These are phyloP conservation scores for Dovyalis caffra DNA, from an alignment of 345 rosid species.

Conservation along the genomic window DNA sequence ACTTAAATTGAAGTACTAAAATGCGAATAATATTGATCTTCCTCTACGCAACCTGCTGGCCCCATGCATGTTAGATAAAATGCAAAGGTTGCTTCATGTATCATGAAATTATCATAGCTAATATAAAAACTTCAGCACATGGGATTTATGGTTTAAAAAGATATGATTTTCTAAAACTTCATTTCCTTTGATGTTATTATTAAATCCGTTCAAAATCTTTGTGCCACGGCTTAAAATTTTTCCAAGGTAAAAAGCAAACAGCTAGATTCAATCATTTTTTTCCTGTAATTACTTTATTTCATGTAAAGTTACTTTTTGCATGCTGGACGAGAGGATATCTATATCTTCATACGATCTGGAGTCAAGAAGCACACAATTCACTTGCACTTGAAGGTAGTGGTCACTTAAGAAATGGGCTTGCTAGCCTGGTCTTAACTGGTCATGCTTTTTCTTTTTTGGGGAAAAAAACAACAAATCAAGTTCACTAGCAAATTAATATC, in stretches of 20 bases:
- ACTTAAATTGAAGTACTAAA: neutral
- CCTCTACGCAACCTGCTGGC: slow-evolving; percentile 16
- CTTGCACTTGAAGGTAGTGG: neutral
- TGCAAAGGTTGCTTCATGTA: neutral
- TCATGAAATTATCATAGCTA: slow-evolving; percentile 1
- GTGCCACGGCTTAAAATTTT: neutral
- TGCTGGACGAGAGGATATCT: neutral
- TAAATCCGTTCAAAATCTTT: too few relatives aligned
- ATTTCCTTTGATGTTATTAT: too few relatives aligned
- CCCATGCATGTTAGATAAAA: slow-evolving; percentile 16
- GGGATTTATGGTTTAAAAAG: neutral
- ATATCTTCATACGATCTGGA: neutral
- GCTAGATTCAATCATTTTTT: too few relatives aligned
- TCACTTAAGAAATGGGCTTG: too few relatives aligned
- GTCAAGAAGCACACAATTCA: neutral
- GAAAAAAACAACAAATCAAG: neutral
- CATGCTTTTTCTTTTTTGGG: neutral
- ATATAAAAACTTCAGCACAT: neutral
- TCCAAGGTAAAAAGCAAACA: too few relatives aligned
- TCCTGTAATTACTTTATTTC: neutral
- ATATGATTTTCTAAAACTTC: neutral
- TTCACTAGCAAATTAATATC: too few relatives aligned
- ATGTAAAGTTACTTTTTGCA: neutral
- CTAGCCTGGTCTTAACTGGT: too few relatives aligned
- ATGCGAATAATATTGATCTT: too few relatives aligned